Base-by-base conservation (phyloP, 1,284 basidiomycete species). In the Leccinum subatratum region DNA sequence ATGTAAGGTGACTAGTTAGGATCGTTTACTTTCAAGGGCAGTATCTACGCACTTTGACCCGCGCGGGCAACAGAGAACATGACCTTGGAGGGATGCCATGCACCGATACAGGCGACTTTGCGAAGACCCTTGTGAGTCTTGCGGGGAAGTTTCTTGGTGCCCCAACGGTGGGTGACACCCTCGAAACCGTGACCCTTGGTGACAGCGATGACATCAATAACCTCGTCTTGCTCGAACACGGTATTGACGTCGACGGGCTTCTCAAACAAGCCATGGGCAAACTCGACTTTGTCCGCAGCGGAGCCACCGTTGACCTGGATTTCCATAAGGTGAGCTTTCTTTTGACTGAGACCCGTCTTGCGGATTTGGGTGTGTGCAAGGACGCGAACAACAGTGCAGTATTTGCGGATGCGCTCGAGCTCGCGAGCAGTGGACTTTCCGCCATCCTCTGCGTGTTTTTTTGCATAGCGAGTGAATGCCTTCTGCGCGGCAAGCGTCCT, bases 311-410 rank as follows among this genome's bases (percentile, higher is more conserved):
- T 99, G 78, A 99, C 90, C 83, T 99, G 96, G 80, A 99, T 96
- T 86, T 99, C 97, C 96, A 98, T 98, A 65, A 99, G 87, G 84
- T 99, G 96, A 48, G 96, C 96, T 88, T 96, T 99, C 94, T 99
- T 99, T 85, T 99, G 97, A 77, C 87, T 88, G 75, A 99, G 90
- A 77, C 95, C 94, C 54, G 97, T 99, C 89, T 97, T 96, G 84
- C 93, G 90, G 81, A 98, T 94, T 82, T 96, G 97, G 76, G 96
- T 98, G 89, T 98, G 95, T 72, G 95, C 96, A 72, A 99, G 93
- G 72, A 99, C 94, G 84, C 97, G 96, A 80, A 99, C 97, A 75
- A 99, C 96, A 68, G 96, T 95, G 88, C 95, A 98, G 88, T 99
- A 99, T 83, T 99, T 99, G 86, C 94, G 93, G 80, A 99, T 98